Percentiles rank a stretch among this genome's conserved stretches.
phyloP scores from a whole-genome alignment of 768 basidiomycete genomes.

The Auriscalpium vulgare region DNA sequence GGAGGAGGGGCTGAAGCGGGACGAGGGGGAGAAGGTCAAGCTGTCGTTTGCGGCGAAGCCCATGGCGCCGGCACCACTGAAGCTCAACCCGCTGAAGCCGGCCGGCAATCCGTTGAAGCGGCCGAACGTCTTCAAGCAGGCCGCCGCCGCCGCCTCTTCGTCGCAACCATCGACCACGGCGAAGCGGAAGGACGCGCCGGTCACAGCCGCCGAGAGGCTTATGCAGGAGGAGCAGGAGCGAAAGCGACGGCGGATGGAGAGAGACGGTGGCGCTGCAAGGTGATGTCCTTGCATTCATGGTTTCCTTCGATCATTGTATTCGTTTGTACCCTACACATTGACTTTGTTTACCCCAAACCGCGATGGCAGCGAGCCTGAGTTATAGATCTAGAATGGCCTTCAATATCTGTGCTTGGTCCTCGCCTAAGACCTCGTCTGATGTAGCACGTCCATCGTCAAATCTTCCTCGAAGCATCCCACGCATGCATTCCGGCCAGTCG shows the following conservation, averaged over 20 bases:
- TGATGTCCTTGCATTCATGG: slow-evolving; percentile 2
- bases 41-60: slow-evolving; percentile 62
- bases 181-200: slow-evolving; percentile 50
- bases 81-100: slow-evolving; percentile 56
- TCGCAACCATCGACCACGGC: slow-evolving; percentile 38
- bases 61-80: slow-evolving; percentile 35
- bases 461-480: not conserved
- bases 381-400: not conserved
- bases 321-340: slow-evolving; percentile 1
- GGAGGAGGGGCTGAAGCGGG: slow-evolving; percentile 62
- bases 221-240: slow-evolving; percentile 89
- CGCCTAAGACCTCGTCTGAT: not conserved
- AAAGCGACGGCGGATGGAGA: slow-evolving; percentile 73
- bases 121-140: slow-evolving; percentile 64
- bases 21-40: slow-evolving; percentile 72
- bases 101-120: slow-evolving; percentile 60
- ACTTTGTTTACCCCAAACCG: not conserved
- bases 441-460: not conserved
- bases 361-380: not conserved
- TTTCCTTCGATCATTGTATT: not conserved
- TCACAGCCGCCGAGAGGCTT: slow-evolving; percentile 79
- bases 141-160: slow-evolving; percentile 28
- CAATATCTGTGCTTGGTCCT: not conserved
- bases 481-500: not conserved
- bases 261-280: slow-evolving; percentile 22